Percentiles rank a stretch among this genome's conserved stretches.
Conservation (phyloP, 176 grass and related monocot genomes). For the Musa itinerans region DNA sequence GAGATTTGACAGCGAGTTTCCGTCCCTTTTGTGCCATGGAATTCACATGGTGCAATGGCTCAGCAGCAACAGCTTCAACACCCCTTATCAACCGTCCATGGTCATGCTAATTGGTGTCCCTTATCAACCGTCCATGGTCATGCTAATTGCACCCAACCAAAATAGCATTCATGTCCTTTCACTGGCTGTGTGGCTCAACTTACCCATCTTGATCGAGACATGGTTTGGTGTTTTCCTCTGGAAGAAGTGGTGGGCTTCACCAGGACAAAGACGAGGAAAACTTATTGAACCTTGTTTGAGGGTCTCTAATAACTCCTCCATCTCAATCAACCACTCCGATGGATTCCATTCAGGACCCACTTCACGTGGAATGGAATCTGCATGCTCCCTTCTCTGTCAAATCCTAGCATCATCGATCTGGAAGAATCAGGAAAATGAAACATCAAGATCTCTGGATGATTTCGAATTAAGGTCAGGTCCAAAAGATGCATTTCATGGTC, state of each 20-base stretch:
- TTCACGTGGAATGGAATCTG: slow-evolving; percentile 12
- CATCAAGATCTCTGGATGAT: too few relatives aligned
- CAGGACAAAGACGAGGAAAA: too few relatives aligned
- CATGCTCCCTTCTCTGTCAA: not conserved
- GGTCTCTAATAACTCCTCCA: not conserved
- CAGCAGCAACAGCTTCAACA: not conserved
- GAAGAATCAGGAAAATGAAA: not conserved
- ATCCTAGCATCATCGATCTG: not conserved
- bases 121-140: not conserved
- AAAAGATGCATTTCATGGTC: not conserved
- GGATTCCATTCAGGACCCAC: slow-evolving; percentile 8
- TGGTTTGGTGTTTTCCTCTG: not conserved
- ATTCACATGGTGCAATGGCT: not conserved
- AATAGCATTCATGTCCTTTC: not conserved
- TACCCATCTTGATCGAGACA: not conserved
- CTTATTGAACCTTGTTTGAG: too few relatives aligned
- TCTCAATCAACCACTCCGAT: not conserved
- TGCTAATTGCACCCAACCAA: not conserved
- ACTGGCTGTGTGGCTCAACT: not conserved
- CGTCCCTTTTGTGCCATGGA: not conserved
- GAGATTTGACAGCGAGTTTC: not conserved
- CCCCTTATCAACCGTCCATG: not conserved
- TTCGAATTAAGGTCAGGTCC: not conserved
- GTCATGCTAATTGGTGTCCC: not conserved
- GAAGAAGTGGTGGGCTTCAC: too few relatives aligned